These are phyloP conservation scores for Plasmodium fragile DNA, from an alignment of 169 alveolate species.

Conservation along the genomic window DNA sequence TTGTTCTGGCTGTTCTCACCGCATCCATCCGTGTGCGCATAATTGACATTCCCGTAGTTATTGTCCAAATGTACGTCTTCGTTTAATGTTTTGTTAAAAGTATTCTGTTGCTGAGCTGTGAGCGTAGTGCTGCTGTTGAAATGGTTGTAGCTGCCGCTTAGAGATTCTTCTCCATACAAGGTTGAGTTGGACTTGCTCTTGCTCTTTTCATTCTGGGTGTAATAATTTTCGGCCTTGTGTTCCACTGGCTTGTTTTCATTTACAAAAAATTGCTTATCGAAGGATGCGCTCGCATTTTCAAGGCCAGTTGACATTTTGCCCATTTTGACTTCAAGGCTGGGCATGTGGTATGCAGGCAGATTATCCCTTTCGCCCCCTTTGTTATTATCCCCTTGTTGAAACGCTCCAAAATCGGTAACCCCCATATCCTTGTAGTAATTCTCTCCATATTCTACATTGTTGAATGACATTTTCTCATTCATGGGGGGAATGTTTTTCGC, in stretches of 20 bases:
- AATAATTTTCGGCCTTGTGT: background rate
- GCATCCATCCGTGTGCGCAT: background rate
- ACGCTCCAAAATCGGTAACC: background rate
- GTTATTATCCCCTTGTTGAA: background rate
- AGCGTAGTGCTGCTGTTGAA: background rate
- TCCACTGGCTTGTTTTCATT: background rate
- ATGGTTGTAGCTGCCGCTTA: background rate
- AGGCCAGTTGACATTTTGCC: background rate
- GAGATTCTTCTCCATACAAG: background rate
- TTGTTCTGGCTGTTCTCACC: slow-evolving; percentile 8
- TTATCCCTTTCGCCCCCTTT: background rate
- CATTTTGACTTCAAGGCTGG: slow-evolving; percentile 7
- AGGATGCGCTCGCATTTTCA: background rate
- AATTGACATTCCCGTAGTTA: background rate
- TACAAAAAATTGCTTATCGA: background rate
- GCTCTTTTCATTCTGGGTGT: background rate
- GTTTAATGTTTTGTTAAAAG: slow-evolving; percentile 13
- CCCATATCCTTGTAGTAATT: background rate
- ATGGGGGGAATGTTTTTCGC: background rate
- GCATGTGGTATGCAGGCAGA: background rate
- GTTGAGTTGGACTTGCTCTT: background rate
- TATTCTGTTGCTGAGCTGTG: background rate
- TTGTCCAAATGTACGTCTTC: background rate
- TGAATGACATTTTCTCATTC: background rate
- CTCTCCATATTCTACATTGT: background rate